Evolutionary conservation across 2,329 filamentous ascomycete genomes (phyloP).

Genomic region (Verticillium dahliae): DNA sequence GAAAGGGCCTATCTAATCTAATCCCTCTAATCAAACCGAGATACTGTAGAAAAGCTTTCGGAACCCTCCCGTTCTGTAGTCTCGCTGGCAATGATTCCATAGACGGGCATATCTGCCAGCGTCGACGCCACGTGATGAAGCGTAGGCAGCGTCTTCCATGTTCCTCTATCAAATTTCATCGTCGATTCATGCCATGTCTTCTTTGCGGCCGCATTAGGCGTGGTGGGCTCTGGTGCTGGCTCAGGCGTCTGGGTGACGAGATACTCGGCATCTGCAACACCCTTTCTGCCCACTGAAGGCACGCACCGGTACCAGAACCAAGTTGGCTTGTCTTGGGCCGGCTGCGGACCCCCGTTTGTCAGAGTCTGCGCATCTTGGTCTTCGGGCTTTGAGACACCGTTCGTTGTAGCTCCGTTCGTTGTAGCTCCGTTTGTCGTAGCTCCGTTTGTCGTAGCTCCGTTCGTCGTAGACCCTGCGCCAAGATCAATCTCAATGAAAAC

Average conservation of each 20-base stretch:
- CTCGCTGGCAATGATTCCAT: conserved; percentile 37
- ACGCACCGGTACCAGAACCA: conserved; percentile 53
- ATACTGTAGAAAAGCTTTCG: background rate
- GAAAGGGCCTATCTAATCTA: too few species aligned
- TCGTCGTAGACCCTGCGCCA: conserved; percentile 21
- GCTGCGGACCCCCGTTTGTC: too few species aligned
- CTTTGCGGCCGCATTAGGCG: conserved; percentile 25
- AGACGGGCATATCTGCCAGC: conserved; percentile 50
- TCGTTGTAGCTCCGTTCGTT: conserved; percentile 21
- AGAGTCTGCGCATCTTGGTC: conserved; percentile 18
- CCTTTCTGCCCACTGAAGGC: conserved; percentile 43
- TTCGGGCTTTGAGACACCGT: conserved; percentile 22
- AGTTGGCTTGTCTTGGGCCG: conserved; percentile 29
- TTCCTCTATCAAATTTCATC: conserved; percentile 39
- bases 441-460: conserved; percentile 24
- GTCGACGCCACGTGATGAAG: conserved; percentile 49
- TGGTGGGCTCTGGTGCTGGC: conserved; percentile 46
- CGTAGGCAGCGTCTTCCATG: conserved; percentile 52
- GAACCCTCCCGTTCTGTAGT: background rate
- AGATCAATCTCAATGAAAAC: conserved; percentile 16
- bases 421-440: too few species aligned
- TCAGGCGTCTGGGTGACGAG: conserved; percentile 27
- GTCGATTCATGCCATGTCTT: conserved; percentile 29
- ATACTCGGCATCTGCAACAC: conserved; percentile 48
- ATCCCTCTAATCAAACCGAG: background rate